Evolutionary conservation across 129 eudicot species (phyloP).

Genomic region (Flaveria trinervia): DNA sequence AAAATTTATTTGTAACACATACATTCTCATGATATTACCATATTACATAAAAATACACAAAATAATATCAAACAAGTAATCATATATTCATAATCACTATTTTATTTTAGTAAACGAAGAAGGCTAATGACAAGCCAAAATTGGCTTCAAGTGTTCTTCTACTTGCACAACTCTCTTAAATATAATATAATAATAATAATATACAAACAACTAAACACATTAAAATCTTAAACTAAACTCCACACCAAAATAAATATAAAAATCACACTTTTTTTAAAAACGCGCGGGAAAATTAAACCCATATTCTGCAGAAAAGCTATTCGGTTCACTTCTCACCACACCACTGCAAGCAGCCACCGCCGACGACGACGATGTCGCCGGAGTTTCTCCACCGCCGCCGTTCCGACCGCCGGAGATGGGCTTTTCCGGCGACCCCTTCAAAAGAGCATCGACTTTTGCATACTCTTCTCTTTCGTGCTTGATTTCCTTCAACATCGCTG

Average conservation of each 20-base stretch:
- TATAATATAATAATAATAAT: not conserved
- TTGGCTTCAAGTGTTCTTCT: too few relatives aligned
- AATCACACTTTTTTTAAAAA: conserved; percentile 4
- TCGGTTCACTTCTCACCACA: conserved; percentile 44
- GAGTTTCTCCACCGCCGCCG: conserved; percentile 26
- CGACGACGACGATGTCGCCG: conserved; percentile 52
- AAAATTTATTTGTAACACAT: too few relatives aligned
- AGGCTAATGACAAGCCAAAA: too few relatives aligned
- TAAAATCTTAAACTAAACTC: conserved; percentile 20
- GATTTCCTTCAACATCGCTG: conserved; percentile 84
- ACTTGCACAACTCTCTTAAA: conserved; percentile 31
- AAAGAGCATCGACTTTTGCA: conserved; percentile 63
- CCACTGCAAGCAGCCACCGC: conserved; percentile 14
- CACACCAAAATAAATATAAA: conserved; percentile 18
- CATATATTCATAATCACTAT: too few relatives aligned
- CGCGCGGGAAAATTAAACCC: not conserved
- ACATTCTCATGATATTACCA: too few relatives aligned
- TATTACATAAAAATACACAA: too few relatives aligned
- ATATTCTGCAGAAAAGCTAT: conserved; percentile 62
- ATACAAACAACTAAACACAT: conserved; percentile 29
- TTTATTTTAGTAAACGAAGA: too few relatives aligned
- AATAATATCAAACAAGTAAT: too few relatives aligned
- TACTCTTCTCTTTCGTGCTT: conserved; percentile 76
- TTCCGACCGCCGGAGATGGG: conserved; percentile 20
- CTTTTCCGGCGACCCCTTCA: conserved; percentile 57